phyloP scores from a whole-genome alignment of 2,329 filamentous ascomycete genomes.

The Trichoderma breve region DNA sequence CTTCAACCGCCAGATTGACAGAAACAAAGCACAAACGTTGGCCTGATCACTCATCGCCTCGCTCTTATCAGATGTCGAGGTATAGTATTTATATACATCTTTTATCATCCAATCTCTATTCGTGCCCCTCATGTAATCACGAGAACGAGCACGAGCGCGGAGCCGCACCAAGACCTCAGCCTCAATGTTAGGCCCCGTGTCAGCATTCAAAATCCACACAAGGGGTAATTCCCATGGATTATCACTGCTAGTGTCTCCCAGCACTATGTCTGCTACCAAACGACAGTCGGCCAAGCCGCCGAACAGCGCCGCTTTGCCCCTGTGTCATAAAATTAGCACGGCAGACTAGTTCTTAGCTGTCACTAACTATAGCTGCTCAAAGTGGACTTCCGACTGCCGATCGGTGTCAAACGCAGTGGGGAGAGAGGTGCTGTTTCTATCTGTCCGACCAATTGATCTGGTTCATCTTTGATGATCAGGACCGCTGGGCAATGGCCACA shows the following conservation, averaged over 20 bases:
- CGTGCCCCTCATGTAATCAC: neutral
- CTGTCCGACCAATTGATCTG: neutral
- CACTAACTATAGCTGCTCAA: slow-evolving; percentile 2
- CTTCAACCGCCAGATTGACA: neutral
- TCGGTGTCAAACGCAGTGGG: slow-evolving; percentile 3
- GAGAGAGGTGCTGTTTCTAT: neutral
- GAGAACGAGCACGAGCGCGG: neutral
- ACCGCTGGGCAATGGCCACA: neutral
- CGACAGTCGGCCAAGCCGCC: neutral
- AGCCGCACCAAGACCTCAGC: neutral
- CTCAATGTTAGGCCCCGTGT: neutral
- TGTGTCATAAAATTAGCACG: slow-evolving; percentile 3
- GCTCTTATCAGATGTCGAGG: neutral
- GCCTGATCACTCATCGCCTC: neutral
- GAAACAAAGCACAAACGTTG: neutral
- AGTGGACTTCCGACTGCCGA: neutral
- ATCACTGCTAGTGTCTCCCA: neutral
- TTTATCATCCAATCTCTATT: neutral
- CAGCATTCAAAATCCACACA: neutral
- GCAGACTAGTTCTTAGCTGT: slow-evolving; percentile 2
- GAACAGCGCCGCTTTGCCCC: neutral
- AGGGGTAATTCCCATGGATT: neutral
- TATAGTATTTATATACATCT: neutral
- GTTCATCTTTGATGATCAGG: neutral
- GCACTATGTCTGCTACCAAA: neutral